Percentiles rank a stretch among this genome's conserved stretches.
Evolutionary conservation across 1,284 basidiomycete species (phyloP).

Genomic region (Puccinia novopanici): DNA sequence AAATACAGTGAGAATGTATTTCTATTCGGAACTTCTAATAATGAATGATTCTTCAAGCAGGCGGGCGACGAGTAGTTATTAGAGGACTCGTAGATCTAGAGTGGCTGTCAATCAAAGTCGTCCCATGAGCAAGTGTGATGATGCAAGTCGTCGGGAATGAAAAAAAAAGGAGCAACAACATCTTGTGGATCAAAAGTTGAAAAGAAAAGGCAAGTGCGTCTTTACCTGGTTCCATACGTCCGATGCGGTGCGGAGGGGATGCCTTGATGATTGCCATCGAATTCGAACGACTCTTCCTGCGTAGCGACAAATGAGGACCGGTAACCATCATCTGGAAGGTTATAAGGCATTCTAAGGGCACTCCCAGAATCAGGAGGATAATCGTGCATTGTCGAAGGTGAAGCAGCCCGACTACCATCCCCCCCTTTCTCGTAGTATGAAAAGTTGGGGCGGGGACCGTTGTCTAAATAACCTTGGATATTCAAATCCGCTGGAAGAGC

Average conservation of each 20-base stretch:
- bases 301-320: not conserved
- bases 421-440: conserved; percentile 1
- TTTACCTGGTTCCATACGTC: conserved; percentile 5
- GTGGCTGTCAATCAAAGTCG: not conserved
- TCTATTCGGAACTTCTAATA: not conserved
- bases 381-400: conserved; percentile 28
- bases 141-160: not conserved
- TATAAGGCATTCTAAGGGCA: not conserved
- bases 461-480: conserved; percentile 34
- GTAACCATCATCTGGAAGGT: not conserved
- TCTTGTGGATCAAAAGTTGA: too few species aligned
- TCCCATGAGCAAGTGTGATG: not conserved
- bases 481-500: conserved; percentile 6
- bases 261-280: not conserved
- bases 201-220: not conserved
- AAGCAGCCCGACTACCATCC: not conserved
- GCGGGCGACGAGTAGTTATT: conserved; percentile 7
- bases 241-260: not conserved
- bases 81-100: conserved; percentile 36
- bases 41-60: not conserved
- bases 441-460: conserved; percentile 17
- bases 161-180: not conserved
- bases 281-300: not conserved
- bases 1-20: conserved; percentile 1
- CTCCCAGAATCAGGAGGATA: conserved; percentile 34